Conservation (phyloP, 495 filamentous ascomycete species). For the Xylaria palmicola region DNA sequence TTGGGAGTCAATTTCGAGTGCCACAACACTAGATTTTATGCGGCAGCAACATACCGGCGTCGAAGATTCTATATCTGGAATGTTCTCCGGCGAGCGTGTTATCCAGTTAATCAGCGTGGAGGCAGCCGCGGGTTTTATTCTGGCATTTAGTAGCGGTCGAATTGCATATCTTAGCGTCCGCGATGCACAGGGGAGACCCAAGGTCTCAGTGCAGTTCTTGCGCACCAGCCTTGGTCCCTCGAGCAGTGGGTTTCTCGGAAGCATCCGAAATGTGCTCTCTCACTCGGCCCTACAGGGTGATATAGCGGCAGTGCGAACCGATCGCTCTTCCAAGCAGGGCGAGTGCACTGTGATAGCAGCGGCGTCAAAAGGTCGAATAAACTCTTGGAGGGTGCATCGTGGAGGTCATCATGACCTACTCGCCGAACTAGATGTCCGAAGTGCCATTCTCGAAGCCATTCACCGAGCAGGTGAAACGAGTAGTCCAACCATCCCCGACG, state of each 20-base stretch:
- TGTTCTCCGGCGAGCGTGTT: conserved; percentile 76
- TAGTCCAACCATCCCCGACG: conserved; percentile 30
- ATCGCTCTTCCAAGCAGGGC: conserved; percentile 66
- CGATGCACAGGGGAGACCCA: conserved; percentile 81
- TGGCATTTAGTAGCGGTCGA: conserved; percentile 79
- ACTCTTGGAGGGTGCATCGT: conserved; percentile 85
- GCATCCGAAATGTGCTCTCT: conserved; percentile 68
- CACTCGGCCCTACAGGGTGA: conserved; percentile 67
- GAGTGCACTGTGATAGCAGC: conserved; percentile 81
- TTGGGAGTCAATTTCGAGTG: conserved; percentile 90
- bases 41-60: conserved; percentile 75
- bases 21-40: conserved; percentile 70
- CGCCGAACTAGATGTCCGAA: conserved; percentile 44
- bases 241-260: conserved; percentile 66
- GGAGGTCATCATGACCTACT: conserved; percentile 64
- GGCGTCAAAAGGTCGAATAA: conserved; percentile 69
- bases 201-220: conserved; percentile 72
- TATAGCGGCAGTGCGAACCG: conserved; percentile 72
- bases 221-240: conserved; percentile 54
- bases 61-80: conserved; percentile 66
- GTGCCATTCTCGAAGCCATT: conserved; percentile 33
- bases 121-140: conserved; percentile 75
- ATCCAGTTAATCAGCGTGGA: conserved; percentile 77
- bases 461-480: conserved; percentile 29
- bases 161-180: conserved; percentile 80